These are phyloP conservation scores for Chaetomiaceae sp. DNA, from an alignment of 2,329 filamentous ascomycete species.

Conservation along the genomic window DNA sequence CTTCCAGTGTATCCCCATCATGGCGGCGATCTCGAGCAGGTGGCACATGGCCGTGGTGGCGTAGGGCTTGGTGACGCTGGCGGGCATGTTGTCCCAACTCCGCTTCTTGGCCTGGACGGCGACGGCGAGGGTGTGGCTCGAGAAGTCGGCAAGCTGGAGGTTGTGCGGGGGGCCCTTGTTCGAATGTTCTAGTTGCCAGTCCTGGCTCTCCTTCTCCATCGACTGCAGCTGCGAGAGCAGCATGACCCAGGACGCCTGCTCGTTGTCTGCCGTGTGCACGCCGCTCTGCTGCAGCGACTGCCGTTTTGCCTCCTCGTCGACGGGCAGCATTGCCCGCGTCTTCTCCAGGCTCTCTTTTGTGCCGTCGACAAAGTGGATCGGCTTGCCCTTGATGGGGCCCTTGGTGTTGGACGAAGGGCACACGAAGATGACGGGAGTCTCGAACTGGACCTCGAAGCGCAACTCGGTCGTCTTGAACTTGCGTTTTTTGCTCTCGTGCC, in stretches of 20 bases:
- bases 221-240: slow-evolving; percentile 46
- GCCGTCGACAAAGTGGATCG: slow-evolving; percentile 38
- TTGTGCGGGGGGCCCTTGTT: slow-evolving; percentile 21
- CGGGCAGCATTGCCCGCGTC: slow-evolving; percentile 30
- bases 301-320: slow-evolving; percentile 29
- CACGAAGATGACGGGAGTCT: slow-evolving; percentile 48
- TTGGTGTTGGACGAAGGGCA: slow-evolving; percentile 38
- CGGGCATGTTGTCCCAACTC: slow-evolving; percentile 50
- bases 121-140: slow-evolving; percentile 39
- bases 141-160: slow-evolving; percentile 20
- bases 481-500: slow-evolving; percentile 39
- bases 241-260: slow-evolving; percentile 50
- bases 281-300: slow-evolving; percentile 24
- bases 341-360: slow-evolving; percentile 32
- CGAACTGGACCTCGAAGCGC: slow-evolving; percentile 46
- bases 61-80: slow-evolving; percentile 43
- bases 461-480: slow-evolving; percentile 40
- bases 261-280: slow-evolving; percentile 53
- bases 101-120: slow-evolving; percentile 42
- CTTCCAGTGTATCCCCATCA: slow-evolving; percentile 55
- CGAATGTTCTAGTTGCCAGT: slow-evolving; percentile 39
- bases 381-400: slow-evolving; percentile 29
- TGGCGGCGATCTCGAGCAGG: slow-evolving; percentile 49
- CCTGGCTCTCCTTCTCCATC: slow-evolving; percentile 45
- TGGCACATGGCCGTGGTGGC: slow-evolving; percentile 53